These are phyloP conservation scores for Euphorbia neoarborescens DNA, from an alignment of 441 rosid genomes.

Conservation along the genomic window DNA sequence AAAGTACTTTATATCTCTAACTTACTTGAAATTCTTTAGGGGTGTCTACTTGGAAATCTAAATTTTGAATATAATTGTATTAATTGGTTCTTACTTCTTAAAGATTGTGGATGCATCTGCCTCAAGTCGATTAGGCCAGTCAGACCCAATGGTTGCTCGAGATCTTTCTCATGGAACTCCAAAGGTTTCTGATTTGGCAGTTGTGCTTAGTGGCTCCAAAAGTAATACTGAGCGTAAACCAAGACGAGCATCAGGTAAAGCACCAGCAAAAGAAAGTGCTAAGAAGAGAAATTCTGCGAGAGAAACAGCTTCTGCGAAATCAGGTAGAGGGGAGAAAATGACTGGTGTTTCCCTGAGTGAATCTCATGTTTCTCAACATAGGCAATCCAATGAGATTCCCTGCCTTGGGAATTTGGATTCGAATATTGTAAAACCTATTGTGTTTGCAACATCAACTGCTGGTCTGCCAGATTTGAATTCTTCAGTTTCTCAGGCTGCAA, in stretches of 20 bases:
- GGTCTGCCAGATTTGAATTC: slow-evolving; percentile 67
- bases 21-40: slow-evolving; percentile 1
- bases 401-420: slow-evolving; percentile 40
- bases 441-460: slow-evolving; percentile 41
- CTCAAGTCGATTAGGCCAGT: slow-evolving; percentile 37
- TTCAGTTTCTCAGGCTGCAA: slow-evolving; percentile 44
- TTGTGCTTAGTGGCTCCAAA: slow-evolving; percentile 36
- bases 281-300: slow-evolving; percentile 46
- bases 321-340: slow-evolving; percentile 45
- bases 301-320: slow-evolving; percentile 35
- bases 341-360: slow-evolving; percentile 36
- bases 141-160: slow-evolving; percentile 35
- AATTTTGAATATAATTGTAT: slow-evolving; percentile 7
- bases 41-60: not conserved
- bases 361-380: slow-evolving; percentile 39
- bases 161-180: slow-evolving; percentile 34
- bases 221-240: slow-evolving; percentile 62
- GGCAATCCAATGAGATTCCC: slow-evolving; percentile 55
- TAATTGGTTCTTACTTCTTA: slow-evolving; percentile 16
- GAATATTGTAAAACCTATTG: slow-evolving; percentile 39
- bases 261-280: slow-evolving; percentile 49
- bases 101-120: slow-evolving; percentile 57
- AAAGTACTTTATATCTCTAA: not conserved
- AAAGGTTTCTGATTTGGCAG: slow-evolving; percentile 32
- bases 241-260: slow-evolving; percentile 58